These are phyloP conservation scores for Helicostylum pulchrum DNA, from an alignment of 192 early-diverging fungal species.

Conservation along the genomic window DNA sequence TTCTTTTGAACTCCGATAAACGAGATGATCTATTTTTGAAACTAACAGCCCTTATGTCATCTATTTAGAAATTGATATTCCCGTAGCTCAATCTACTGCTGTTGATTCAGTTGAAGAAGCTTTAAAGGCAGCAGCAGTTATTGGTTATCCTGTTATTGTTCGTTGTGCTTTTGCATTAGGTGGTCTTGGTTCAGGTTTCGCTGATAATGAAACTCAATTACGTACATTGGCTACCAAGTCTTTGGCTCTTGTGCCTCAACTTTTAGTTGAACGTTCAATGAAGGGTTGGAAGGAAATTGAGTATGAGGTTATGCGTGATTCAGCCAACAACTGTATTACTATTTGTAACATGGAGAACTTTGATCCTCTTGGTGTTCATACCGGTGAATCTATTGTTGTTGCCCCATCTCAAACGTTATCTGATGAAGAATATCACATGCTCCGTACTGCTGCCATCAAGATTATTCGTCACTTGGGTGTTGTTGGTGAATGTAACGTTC, in stretches of 20 bases:
- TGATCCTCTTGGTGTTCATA: constrained; percentile 97
- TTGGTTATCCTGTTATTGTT: constrained; percentile 93
- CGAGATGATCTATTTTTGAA: constrained; percentile 10
- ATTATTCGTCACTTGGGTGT: constrained; percentile 95
- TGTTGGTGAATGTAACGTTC: constrained; percentile 97
- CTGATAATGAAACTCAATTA: constrained; percentile 70
- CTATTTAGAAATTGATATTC: constrained; percentile 70
- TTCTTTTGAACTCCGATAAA: neutral
- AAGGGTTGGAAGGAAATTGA: constrained; percentile 99
- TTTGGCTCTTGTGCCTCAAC: constrained; percentile 83
- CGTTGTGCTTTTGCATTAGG: constrained; percentile 93
- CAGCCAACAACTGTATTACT: constrained; percentile 96
- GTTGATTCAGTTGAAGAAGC: constrained; percentile 88
- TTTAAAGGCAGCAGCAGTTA: constrained; percentile 74
- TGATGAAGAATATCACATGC: constrained; percentile 96
- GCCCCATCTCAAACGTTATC: constrained; percentile 95
- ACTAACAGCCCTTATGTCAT: neutral
- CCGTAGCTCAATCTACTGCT: constrained; percentile 85
- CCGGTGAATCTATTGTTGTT: constrained; percentile 98
- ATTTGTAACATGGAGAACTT: constrained; percentile 99
- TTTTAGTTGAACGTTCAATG: constrained; percentile 94
- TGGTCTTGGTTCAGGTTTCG: constrained; percentile 97
- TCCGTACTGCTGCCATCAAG: constrained; percentile 92
- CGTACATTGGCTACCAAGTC: constrained; percentile 78
- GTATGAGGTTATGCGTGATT: constrained; percentile 98